Evolutionary conservation across 495 filamentous ascomycete species (phyloP).

Genomic region (Aspergillus ellipticus): DNA sequence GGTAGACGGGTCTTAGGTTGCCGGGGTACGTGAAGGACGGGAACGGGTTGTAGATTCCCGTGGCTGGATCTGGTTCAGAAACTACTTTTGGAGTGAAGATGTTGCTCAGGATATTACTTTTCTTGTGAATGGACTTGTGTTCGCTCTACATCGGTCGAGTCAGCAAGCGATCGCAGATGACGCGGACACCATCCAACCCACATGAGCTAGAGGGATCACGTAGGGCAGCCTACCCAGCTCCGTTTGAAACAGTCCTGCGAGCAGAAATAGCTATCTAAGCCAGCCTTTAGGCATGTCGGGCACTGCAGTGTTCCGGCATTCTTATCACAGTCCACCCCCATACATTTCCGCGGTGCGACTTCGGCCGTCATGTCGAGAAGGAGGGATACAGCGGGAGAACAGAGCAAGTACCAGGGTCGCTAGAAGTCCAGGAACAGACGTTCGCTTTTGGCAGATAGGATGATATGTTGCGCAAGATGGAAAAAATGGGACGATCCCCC

Average conservation of each 20-base stretch:
- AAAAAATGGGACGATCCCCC: constrained; percentile 11
- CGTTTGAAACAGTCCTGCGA: constrained; percentile 98
- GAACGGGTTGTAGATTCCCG: constrained; percentile 85
- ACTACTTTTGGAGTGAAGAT: constrained; percentile 64
- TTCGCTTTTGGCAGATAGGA: background rate
- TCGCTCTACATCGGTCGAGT: constrained; percentile 49
- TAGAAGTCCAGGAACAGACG: no score
- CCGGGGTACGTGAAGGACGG: constrained; percentile 82
- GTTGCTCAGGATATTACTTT: constrained; percentile 59
- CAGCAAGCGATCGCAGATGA: constrained; percentile 2
- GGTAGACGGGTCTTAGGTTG: constrained; percentile 80
- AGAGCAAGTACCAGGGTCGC: background rate
- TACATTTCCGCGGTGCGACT: constrained; percentile 56
- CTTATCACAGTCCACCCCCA: constrained; percentile 76
- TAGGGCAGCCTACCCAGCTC: constrained; percentile 75
- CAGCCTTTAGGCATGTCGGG: constrained; percentile 87
- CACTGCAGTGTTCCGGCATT: constrained; percentile 83
- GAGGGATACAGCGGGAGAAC: background rate
- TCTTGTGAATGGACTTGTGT: constrained; percentile 87
- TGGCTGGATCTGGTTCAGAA: constrained; percentile 87
- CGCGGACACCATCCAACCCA: constrained; percentile 1
- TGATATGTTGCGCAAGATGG: background rate
- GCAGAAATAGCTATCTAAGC: constrained; percentile 93
- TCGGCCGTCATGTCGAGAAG: constrained; percentile 8
- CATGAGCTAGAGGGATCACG: constrained; percentile 27